These are phyloP conservation scores for Cyberlindnera xylosilytica DNA, from an alignment of 805 yeast species.

Conservation along the genomic window DNA sequence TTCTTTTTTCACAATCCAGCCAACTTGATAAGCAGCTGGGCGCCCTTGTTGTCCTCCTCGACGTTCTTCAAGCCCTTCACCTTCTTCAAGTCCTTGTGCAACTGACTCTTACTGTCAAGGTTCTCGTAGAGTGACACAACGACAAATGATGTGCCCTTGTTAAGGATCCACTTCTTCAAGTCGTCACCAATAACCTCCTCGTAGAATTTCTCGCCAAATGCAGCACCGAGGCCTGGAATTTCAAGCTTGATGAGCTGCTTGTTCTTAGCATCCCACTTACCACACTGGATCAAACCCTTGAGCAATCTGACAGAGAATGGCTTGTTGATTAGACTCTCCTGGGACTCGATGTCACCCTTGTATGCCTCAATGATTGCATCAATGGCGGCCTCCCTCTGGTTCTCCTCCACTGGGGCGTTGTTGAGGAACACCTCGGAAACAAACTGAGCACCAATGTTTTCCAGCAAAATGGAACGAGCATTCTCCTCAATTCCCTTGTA, in stretches of 20 bases:
- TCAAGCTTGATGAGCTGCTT: conserved; percentile 45
- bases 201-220: conserved; percentile 54
- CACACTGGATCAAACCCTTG: conserved; percentile 78
- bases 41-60: conserved; percentile 60
- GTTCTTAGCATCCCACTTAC: conserved; percentile 72
- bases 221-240: conserved; percentile 49
- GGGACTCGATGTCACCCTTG: conserved; percentile 65
- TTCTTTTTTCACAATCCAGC: conserved; percentile 16
- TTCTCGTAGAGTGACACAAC: conserved; percentile 77
- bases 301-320: conserved; percentile 74
- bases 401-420: conserved; percentile 42
- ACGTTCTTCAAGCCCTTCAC: conserved; percentile 39
- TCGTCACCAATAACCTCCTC: conserved; percentile 47
- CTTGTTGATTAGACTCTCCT: conserved; percentile 63
- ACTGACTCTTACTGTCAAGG: conserved; percentile 45
- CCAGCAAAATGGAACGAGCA: conserved; percentile 52
- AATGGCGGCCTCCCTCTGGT: conserved; percentile 44
- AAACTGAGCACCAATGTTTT: conserved; percentile 81
- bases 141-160: conserved; percentile 71
- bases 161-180: conserved; percentile 65
- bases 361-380: conserved; percentile 54
- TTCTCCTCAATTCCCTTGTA: conserved; percentile 51
- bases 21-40: conserved; percentile 44
- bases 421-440: conserved; percentile 70
- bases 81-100: conserved; percentile 52